phyloP scores from a whole-genome alignment of 106 monocot genomes.

The Vanilla planifolia region DNA sequence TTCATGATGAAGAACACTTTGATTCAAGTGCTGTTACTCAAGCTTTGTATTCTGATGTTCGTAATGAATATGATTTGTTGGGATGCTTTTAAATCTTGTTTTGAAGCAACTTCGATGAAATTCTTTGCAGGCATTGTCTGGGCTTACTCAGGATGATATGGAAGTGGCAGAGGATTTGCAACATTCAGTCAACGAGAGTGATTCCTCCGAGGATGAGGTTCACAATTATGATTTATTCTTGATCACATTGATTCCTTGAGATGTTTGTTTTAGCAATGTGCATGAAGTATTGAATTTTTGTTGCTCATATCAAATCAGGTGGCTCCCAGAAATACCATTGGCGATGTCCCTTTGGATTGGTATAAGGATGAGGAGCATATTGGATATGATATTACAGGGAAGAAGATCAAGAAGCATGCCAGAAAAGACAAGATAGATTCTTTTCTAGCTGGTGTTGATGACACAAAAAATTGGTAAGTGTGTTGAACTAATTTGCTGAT shows the following conservation, averaged over 20 bases:
- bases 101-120: background rate
- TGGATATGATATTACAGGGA: slow-evolving; percentile 79
- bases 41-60: background rate
- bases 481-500: too few species aligned
- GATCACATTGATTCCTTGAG: background rate
- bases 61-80: background rate
- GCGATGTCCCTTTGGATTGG: slow-evolving; percentile 87
- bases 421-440: slow-evolving; percentile 78
- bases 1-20: background rate
- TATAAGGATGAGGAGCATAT: slow-evolving; percentile 94
- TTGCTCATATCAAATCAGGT: slow-evolving; percentile 29
- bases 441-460: slow-evolving; percentile 72
- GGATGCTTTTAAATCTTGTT: background rate
- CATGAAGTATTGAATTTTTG: slow-evolving; percentile 1
- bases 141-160: background rate
- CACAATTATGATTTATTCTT: background rate
- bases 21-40: background rate
- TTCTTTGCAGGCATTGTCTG: slow-evolving; percentile 2
- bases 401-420: slow-evolving; percentile 79
- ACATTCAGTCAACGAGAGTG: slow-evolving; percentile 44
- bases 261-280: background rate
- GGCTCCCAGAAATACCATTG: slow-evolving; percentile 77
- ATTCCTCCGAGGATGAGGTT: slow-evolving; percentile 98
- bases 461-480: slow-evolving; percentile 76
- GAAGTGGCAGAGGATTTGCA: background rate